Evolutionary conservation across 2,329 filamentous ascomycete genomes (phyloP), one percentile per base, ranked within the genome.

Genomic region (Ophiocordyceps polyrhachis-furcata): DNA sequence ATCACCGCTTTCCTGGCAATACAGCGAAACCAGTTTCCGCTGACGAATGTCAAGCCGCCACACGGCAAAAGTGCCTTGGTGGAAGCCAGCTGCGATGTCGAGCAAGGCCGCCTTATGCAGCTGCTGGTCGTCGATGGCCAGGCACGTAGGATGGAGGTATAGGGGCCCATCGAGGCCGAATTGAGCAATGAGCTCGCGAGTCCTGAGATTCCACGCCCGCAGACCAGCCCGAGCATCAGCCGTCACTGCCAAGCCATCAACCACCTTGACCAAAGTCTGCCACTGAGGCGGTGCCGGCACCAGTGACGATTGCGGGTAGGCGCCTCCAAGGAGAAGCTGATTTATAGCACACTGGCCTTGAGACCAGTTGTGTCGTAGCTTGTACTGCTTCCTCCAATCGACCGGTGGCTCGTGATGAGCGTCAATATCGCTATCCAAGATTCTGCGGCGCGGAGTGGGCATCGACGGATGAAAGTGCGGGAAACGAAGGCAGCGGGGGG

Each of bases 371-470:
- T 94, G 83, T 41, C 84, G 74, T 43, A 95, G 68, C 55, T 81
- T 85, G 62, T 93, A 96, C 54, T 91, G 83, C 49, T 75, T 73
- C 65, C 93, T 93, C 88, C 88, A 95, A 56, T 91, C 76, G 20
- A 81, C 69, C 15, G 15, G 1, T 7, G 21, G 17, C 29, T n/a
- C 29, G 2, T 11, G 17, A 20, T 14, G 19, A 19, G 31, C 42
- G 21, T 14, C 42, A 14, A 5, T 14, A 19, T 8, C 13, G n/a
- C 32, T 15, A 14, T 9, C 32, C 14, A n/a, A n/a, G n/a, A 37
- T 15, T 8, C n/a, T n/a, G 32, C 15, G 14, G 32, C n/a, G 32
- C 32, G 15, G 31, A 25, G 5, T 4, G 13, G 17, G 31, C 25
- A n/a, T 55, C 5, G 62, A 56, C 46, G 58, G 56, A 41, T 62